These are phyloP conservation scores for Umbelopsis sp. DNA, from an alignment of 192 early-diverging fungal genomes.

Conservation along the genomic window DNA sequence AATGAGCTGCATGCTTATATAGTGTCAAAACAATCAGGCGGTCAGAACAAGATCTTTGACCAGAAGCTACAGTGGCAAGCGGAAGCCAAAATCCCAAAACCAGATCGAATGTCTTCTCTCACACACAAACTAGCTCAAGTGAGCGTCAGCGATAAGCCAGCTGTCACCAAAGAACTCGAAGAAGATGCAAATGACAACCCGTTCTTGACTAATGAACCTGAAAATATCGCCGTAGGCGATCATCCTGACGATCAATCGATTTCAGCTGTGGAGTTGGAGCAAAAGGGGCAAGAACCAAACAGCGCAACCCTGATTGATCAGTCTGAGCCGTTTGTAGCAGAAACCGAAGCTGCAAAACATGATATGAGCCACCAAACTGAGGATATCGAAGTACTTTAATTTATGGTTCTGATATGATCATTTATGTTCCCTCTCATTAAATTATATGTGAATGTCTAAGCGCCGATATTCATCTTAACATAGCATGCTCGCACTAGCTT, in stretches of 20 bases:
- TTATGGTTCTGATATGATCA: no score
- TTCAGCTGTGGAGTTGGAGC: neutral
- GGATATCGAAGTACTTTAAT: neutral
- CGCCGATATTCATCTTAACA: no score
- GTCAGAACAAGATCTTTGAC: slow-evolving; percentile 3
- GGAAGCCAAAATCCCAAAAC: slow-evolving; percentile 7
- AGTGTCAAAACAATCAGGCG: neutral
- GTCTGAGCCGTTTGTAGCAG: no score
- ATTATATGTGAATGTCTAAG: no score
- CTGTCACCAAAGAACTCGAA: neutral
- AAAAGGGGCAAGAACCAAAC: neutral
- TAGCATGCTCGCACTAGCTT: neutral
- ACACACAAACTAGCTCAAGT: neutral
- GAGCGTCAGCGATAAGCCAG: neutral
- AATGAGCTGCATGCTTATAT: neutral
- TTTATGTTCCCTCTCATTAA: neutral
- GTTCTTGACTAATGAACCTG: neutral
- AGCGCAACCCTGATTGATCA: no score
- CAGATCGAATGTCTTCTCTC: slow-evolving; percentile 4
- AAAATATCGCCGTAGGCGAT: neutral
- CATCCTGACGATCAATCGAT: neutral
- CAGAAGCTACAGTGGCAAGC: slow-evolving; percentile 1
- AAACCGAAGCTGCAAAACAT: neutral
- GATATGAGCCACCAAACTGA: neutral
- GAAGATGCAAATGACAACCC: slow-evolving; percentile 1